A percentile compares a stretch with the other conserved stretches of the same genome.
These are phyloP conservation scores for Psilocybe azurescens DNA, from an alignment of 768 basidiomycete species.

Conservation along the genomic window DNA sequence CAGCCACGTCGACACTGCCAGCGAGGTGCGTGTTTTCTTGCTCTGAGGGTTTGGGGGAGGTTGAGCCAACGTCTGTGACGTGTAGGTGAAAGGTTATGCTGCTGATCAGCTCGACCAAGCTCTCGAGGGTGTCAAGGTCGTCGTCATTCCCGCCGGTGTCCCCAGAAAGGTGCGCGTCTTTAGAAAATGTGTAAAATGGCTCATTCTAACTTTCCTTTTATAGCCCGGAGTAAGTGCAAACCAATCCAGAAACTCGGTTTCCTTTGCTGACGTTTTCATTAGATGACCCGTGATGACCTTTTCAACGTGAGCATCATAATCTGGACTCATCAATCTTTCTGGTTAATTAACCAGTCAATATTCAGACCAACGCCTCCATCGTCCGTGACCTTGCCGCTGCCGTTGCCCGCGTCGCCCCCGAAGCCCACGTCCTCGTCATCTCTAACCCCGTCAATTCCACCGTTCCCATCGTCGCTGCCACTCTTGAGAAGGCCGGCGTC, in stretches of 20 bases:
- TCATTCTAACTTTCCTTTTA: conserved; percentile 23
- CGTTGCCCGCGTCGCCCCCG: conserved; percentile 83
- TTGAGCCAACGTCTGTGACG: conserved; percentile 8
- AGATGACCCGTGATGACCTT: conserved; percentile 98
- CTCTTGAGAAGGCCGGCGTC: conserved; percentile 89
- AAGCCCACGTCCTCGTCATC: conserved; percentile 95
- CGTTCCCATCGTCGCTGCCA: conserved; percentile 94
- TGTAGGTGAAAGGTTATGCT: conserved; percentile 78
- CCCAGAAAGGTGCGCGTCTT: conserved; percentile 82
- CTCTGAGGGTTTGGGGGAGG: neutral
- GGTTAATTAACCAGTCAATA: neutral
- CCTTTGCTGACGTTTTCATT: conserved; percentile 30
- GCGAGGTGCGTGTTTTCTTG: conserved; percentile 63
- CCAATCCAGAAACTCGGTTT: conserved; percentile 3
- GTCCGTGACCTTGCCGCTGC: conserved; percentile 94
- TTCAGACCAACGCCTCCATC: conserved; percentile 94
- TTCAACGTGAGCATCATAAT: conserved; percentile 73
- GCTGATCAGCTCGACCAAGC: conserved; percentile 91
- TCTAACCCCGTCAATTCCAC: conserved; percentile 99
- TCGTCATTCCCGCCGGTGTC: conserved; percentile 99
- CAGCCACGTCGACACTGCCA: conserved; percentile 88
- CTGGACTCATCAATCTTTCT: neutral
- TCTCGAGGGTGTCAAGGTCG: conserved; percentile 87
- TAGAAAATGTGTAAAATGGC: conserved; percentile 23
- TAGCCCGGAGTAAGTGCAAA: conserved; percentile 82